phyloP scores from a whole-genome alignment of 805 yeast species.

The Pichia membranifaciens region DNA sequence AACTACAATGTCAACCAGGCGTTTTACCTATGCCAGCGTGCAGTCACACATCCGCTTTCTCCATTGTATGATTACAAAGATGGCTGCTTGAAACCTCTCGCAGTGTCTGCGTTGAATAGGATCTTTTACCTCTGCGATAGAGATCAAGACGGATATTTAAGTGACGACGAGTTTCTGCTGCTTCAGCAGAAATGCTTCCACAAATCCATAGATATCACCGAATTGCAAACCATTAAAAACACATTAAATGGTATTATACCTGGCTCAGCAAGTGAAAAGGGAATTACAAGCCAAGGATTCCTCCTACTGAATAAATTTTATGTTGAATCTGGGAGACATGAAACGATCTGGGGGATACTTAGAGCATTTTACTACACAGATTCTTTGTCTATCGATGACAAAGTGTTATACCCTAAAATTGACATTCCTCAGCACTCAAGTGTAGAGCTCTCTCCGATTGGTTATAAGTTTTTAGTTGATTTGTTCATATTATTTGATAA shows the following conservation, averaged over 20 bases:
- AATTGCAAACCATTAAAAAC: conserved; percentile 39
- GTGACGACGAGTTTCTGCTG: conserved; percentile 60
- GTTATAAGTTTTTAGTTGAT: conserved; percentile 88
- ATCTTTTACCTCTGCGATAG: conserved; percentile 80
- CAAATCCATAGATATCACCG: conserved; percentile 42
- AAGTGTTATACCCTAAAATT: conserved; percentile 69
- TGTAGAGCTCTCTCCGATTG: conserved; percentile 88
- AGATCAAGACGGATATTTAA: conserved; percentile 83
- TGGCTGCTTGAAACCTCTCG: conserved; percentile 71
- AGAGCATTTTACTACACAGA: conserved; percentile 88
- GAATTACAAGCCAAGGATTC: conserved; percentile 72
- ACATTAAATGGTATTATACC: conserved; percentile 27
- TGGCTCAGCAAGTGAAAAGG: conserved; percentile 35
- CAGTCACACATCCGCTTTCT: conserved; percentile 87
- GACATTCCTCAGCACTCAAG: conserved; percentile 71
- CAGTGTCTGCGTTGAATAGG: conserved; percentile 68
- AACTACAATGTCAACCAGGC: conserved; percentile 85
- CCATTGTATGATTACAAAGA: conserved; percentile 92
- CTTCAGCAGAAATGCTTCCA: conserved; percentile 75
- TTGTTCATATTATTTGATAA: conserved; percentile 80
- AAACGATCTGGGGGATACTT: conserved; percentile 93
- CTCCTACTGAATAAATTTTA: conserved; percentile 70
- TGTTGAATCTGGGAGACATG: conserved; percentile 91
- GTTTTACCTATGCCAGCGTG: conserved; percentile 87
- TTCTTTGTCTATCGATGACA: conserved; percentile 77